Base-by-base conservation (phyloP, 495 filamentous ascomycete species). In the Oidiodendron maius region DNA sequence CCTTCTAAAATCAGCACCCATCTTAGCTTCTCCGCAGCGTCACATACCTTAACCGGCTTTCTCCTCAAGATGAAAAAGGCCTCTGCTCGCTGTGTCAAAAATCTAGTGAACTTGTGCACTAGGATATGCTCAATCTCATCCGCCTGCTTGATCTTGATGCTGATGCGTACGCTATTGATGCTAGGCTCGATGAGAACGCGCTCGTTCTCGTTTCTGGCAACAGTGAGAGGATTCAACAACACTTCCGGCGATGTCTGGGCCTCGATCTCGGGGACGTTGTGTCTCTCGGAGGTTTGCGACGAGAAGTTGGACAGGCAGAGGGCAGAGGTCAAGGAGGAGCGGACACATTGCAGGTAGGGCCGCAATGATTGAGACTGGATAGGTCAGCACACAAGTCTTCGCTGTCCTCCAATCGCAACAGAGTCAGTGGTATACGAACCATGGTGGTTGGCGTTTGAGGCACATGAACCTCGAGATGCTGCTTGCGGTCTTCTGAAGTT, bases 51-150 rank as follows among this genome's bases (percentile, higher is more conserved):
- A 49, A 97, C 85, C 28, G 93, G 86, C 71, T 99, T 99, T 62
- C 93, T 81, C 62, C 93, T 72, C 52, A 99, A 67, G 50, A 99
- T 91, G 58, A 99, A 96, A 72, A 99, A 99, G 11, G 91, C 90
- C 67, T 98, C 93, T 32, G 93, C 93, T 59, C 94, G 77, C 67
- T 96, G 91, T 10, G 87, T 95, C 67, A 97, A 69, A 73, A 97
- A 99, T 39, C 94, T 79, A 17, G 88, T 95, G 60, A 97, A 96
- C 68, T 97, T 97, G 71, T 96, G 94, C 39, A 99, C 93, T 35
- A 96, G 70, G 44, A 96, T 96, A 64, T 91, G 78, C 65, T 99
- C 94, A 55, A 96, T 99, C 69, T 97, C 94, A 71, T 99, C 94
- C 43, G 93, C 94, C 68, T 97, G 93, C 68, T 97, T 97, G 66